These are phyloP conservation scores for Botryosphaeria dothidea DNA, from an alignment of 2,329 filamentous ascomycete species.

Conservation along the genomic window DNA sequence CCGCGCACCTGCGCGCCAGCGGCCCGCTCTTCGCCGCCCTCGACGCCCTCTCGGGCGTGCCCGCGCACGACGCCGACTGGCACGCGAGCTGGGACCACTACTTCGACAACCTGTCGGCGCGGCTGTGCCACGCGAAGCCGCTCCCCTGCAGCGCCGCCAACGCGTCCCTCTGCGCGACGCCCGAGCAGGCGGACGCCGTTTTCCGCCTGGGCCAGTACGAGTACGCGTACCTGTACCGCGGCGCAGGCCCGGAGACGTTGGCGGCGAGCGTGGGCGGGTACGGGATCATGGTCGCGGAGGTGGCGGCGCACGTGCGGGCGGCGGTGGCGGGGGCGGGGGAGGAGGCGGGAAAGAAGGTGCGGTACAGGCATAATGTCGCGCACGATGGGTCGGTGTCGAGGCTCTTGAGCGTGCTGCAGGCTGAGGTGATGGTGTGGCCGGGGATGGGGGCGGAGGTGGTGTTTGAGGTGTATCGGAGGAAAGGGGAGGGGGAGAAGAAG, in stretches of 20 bases:
- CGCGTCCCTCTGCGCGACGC: constrained; percentile 63
- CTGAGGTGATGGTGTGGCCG: constrained; percentile 79
- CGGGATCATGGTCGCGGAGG: constrained; percentile 74
- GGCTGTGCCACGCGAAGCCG: constrained; percentile 73
- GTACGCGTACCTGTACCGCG: constrained; percentile 77
- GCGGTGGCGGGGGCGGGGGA: constrained; percentile 38
- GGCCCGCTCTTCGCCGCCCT: constrained; percentile 58
- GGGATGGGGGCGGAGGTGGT: constrained; percentile 80
- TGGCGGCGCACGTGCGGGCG: constrained; percentile 65
- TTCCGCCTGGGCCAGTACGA: constrained; percentile 80
- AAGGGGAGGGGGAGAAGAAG: constrained; percentile 22
- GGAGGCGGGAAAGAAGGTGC: constrained; percentile 38
- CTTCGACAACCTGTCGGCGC: constrained; percentile 78
- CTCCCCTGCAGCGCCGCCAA: constrained; percentile 59
- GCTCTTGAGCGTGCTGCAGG: constrained; percentile 69
- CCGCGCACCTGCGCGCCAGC: constrained; percentile 61
- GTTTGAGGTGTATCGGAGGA: constrained; percentile 65
- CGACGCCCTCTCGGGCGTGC: constrained; percentile 69
- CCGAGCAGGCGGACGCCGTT: constrained; percentile 64
- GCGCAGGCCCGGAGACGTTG: constrained; percentile 56
- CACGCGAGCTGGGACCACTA: constrained; percentile 78
- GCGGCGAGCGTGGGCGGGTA: constrained; percentile 62
- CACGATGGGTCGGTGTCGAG: constrained; percentile 74
- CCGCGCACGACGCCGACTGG: constrained; percentile 59
- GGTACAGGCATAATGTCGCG: constrained; percentile 75